Percentiles rank a stretch among this genome's conserved stretches.
Evolutionary conservation across 2,329 filamentous ascomycete species (phyloP).

Genomic region (Penicillium thymicola): DNA sequence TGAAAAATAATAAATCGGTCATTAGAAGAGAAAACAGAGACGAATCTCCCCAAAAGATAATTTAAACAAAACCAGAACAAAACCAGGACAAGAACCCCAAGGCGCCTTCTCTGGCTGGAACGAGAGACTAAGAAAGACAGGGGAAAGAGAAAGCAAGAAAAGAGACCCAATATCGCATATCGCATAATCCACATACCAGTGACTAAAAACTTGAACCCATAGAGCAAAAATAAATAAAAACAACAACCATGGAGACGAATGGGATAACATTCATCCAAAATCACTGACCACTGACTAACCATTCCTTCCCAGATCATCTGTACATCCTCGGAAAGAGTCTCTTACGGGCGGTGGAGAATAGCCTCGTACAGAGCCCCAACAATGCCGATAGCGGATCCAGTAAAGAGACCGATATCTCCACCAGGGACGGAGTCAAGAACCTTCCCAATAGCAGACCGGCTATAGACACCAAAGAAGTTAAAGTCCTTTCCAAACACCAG

Average conservation of each 20-base stretch:
- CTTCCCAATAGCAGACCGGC: slow-evolving; percentile 33
- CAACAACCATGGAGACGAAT: not conserved
- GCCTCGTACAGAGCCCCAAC: slow-evolving; percentile 47
- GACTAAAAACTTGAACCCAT: slow-evolving; percentile 12
- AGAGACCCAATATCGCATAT: slow-evolving; percentile 18
- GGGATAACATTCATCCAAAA: not conserved
- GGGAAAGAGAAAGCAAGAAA: slow-evolving; percentile 3
- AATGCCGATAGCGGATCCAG: slow-evolving; percentile 41
- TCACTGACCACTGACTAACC: not conserved
- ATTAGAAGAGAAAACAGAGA: slow-evolving; percentile 2
- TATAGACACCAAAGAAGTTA: slow-evolving; percentile 39
- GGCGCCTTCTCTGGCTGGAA: slow-evolving; percentile 25
- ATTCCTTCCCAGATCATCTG: slow-evolving; percentile 10
- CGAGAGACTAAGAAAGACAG: slow-evolving; percentile 22
- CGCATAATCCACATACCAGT: slow-evolving; percentile 24
- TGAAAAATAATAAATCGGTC: not conserved
- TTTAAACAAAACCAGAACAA: not conserved
- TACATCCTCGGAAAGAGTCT: slow-evolving; percentile 12
- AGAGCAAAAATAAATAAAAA: slow-evolving; percentile 3
- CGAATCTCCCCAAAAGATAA: not conserved
- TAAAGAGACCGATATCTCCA: slow-evolving; percentile 39
- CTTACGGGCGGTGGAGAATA: slow-evolving; percentile 40
- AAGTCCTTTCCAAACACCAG: slow-evolving; percentile 65
- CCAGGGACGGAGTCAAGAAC: slow-evolving; percentile 41
- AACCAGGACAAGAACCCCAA: slow-evolving; percentile 14